Evolutionary conservation across 2,329 filamentous ascomycete genomes (phyloP), one percentile per base, ranked within the genome.

Genomic region (Coniochaeta sp.): DNA sequence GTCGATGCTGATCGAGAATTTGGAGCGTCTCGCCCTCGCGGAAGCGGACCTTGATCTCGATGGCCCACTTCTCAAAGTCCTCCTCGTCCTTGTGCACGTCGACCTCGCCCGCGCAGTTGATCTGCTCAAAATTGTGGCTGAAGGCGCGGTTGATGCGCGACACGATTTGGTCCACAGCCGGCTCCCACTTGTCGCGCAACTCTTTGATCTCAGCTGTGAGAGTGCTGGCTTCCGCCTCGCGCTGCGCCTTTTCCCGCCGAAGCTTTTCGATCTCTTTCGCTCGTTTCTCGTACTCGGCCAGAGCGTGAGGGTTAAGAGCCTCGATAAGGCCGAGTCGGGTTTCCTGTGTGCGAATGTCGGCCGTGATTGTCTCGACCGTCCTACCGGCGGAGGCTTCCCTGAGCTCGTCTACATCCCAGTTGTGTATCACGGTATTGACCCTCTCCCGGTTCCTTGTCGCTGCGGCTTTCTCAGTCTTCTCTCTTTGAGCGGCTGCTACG

Each of bases 31-130:
- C 95, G 70, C 88, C 85, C 70, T 93, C 89, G 59, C 93, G 88
- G 78, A 99, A 99, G 71, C 93, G 96, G 72, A 99, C 95, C 73
- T 89, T 88, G 71, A 99, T 96, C 71, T 96, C 88, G 63, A 99
- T 88, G 1, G 91, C 88, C 95, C 95, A 99, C 63, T 89, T 85
- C 61, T 96, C 91, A 75, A 98, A 99, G 70, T 98, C 91, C 70
- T 98, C 91, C 24, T 91, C 89, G 65, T 92, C 90, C 73, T 98
- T 98, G 78, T 93, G 83, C 4, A 99, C 81, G 62, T 82, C 82
- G 4, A 99, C 92, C 73, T 98, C 90, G 38, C 95, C 95, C 6
- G 93, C 93, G 72, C 95, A 98, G 65, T 88, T 91, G 70, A 99
- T 98, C 71, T 93, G 89, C 68, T 91, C 86, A 72, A 99, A 98